Conservation (phyloP, 345 rosid species). For the Pistacia atlantica region DNA sequence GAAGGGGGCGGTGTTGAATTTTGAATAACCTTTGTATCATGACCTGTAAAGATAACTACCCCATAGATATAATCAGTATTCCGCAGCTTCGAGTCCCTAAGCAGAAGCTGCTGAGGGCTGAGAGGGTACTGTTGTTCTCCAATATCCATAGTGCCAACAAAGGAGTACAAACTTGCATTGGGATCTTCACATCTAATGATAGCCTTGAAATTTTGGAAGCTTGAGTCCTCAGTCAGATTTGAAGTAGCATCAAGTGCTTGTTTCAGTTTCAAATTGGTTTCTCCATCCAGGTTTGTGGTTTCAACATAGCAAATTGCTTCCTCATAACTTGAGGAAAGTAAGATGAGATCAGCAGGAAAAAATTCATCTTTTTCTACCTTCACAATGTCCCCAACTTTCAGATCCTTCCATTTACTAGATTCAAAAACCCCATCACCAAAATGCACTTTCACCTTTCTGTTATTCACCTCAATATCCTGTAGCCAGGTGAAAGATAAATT, state of each 20-base stretch:
- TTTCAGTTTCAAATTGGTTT: constrained; percentile 88
- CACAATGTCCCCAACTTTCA: constrained; percentile 86
- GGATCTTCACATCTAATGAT: constrained; percentile 90
- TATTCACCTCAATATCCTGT: constrained; percentile 79
- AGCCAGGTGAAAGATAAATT: constrained; percentile 10
- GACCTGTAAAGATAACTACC: constrained; percentile 85
- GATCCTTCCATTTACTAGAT: constrained; percentile 67
- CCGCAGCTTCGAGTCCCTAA: constrained; percentile 84
- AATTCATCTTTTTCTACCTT: constrained; percentile 93
- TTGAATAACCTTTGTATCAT: constrained; percentile 90
- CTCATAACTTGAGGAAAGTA: constrained; percentile 82
- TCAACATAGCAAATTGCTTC: constrained; percentile 96
- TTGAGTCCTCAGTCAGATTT: constrained; percentile 59
- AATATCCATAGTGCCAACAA: constrained; percentile 70
- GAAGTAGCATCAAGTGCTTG: constrained; percentile 73
- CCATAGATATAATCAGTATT: constrained; percentile 88
- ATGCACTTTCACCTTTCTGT: constrained; percentile 70
- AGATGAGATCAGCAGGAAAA: constrained; percentile 93
- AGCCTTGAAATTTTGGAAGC: constrained; percentile 65
- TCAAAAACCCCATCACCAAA: constrained; percentile 63
- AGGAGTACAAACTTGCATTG: constrained; percentile 83
- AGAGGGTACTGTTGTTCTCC: constrained; percentile 73
- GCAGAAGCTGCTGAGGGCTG: constrained; percentile 88
- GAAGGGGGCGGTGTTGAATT: constrained; percentile 94
- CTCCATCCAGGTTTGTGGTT: constrained; percentile 94